phyloP scores from a whole-genome alignment of 2,329 filamentous ascomycete species.

The Davidsoniella eucalypti region DNA sequence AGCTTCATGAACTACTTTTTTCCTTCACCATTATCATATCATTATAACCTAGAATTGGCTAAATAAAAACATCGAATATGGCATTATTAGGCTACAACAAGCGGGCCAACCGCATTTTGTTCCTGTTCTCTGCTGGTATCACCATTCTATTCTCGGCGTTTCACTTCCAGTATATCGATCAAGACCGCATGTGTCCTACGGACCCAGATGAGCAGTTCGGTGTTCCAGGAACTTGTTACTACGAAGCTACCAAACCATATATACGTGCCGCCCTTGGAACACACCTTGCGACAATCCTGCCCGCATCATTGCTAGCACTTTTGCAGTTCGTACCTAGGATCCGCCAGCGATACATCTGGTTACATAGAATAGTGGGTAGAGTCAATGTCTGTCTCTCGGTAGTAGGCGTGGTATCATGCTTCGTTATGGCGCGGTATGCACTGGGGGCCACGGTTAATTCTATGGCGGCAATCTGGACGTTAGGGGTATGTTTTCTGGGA shows the following conservation, averaged over 20 bases:
- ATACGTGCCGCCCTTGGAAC: not conserved
- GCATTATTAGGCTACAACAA: conserved; percentile 4
- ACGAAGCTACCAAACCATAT: conserved; percentile 1
- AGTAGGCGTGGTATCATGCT: not conserved
- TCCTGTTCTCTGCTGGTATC: not conserved
- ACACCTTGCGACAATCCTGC: conserved; percentile 3
- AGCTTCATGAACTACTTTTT: no score
- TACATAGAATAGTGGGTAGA: not conserved
- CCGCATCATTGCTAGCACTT: conserved; percentile 2
- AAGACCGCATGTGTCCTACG: not conserved
- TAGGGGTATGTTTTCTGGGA: not conserved
- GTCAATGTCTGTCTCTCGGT: not conserved
- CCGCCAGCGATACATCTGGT: not conserved
- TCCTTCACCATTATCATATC: no score
- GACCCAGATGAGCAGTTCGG: not conserved
- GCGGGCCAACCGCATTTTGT: conserved; percentile 1
- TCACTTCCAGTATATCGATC: conserved; percentile 4
- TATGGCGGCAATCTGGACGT: conserved; percentile 1
- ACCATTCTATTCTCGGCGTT: not conserved
- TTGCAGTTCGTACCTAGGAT: conserved; percentile 8
- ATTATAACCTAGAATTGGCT: no score
- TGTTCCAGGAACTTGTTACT: conserved; percentile 5
- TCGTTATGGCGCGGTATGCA: conserved; percentile 1
- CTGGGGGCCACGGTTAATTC: conserved; percentile 1
- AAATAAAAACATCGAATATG: not conserved